Evolutionary conservation across 768 basidiomycete genomes (phyloP), one percentile per base, ranked within the genome.

Genomic region (Mycena floridula): DNA sequence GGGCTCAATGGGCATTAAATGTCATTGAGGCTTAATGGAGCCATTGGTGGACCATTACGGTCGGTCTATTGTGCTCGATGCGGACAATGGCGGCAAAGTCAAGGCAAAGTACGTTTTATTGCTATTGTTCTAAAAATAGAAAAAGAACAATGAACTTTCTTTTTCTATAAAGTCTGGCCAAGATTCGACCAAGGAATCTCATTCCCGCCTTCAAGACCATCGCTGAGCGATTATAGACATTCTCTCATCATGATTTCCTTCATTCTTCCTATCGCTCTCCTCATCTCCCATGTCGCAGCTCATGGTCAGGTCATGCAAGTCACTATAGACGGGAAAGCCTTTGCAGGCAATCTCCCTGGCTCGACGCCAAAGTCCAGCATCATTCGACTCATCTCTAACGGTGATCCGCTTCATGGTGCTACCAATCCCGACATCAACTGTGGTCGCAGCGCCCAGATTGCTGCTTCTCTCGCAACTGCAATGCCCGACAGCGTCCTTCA

Each of bases 381-480:
- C 46, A 60, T 68, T 47, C 72, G 74, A 22, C 64, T 70, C 47
- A 56, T 76, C 46, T 55, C 50, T 51, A 46, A 50, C 1, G 61
- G 59, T 5, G 56, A 59, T 37, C 76, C 76, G 0, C 64, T 70
- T 51, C 67, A 85, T 59, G 79, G 79, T 30, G 73, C 81, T 16
- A 61, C 44, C 28, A 85, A 84, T 53, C 53, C 72, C 2, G 68
- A 65, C 42, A 40, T 84, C 9, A 82, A 76, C 60, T 88, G 85
- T 50, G 85, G 85, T 9, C 62, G 67, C 18, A 61, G 69, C 26
- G 76, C 81, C 3, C 61, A 68, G 39, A 59, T 66, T 2, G 84
- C 79, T 1, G 48, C 68, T 5, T 62, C 74, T 26, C 67, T 77
- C 38, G 79, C 72, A 3, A 53, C 70, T 37, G 82, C 75, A 16